Evolutionary conservation across 768 basidiomycete genomes (phyloP).

Genomic region (Hypsizygus marmoreus): DNA sequence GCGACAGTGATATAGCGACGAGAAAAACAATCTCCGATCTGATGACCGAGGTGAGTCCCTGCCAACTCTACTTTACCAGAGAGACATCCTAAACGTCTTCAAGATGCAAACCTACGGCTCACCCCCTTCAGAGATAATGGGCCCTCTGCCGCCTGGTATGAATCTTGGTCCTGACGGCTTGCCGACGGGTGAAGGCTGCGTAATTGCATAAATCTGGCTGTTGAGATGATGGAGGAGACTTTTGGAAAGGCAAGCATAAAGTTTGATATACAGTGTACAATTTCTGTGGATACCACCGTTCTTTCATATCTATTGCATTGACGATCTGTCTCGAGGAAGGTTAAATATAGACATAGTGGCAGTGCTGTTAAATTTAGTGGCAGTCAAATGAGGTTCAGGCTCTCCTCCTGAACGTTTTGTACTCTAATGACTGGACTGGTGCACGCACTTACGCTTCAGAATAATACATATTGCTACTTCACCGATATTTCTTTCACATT

Average conservation of each 20-base stretch:
- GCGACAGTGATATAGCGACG: slow-evolving; percentile 50
- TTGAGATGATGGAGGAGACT: too few species aligned
- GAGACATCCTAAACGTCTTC: background rate
- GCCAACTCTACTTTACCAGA: background rate
- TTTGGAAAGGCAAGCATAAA: too few species aligned
- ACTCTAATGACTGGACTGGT: background rate
- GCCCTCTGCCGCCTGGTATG: slow-evolving; percentile 1
- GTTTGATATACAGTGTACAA: too few species aligned
- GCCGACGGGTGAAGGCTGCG: background rate
- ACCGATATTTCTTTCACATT: too few species aligned
- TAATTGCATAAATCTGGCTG: slow-evolving; percentile 2
- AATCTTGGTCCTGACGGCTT: background rate
- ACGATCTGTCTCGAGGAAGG: background rate
- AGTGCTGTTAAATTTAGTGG: too few species aligned
- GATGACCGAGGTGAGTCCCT: slow-evolving; percentile 69
- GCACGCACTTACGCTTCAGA: too few species aligned
- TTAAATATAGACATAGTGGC: slow-evolving; percentile 2
- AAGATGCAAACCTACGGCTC: slow-evolving; percentile 8
- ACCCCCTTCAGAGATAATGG: slow-evolving; percentile 7
- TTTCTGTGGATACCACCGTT: slow-evolving; percentile 1
- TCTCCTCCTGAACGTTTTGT: too few species aligned
- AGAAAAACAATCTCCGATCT: slow-evolving; percentile 56
- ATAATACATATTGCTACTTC: too few species aligned
- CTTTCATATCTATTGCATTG: background rate
- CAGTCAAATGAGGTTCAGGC: too few species aligned